Conservation (phyloP, 495 filamentous ascomycete species). For the Penicillium coffeae region DNA sequence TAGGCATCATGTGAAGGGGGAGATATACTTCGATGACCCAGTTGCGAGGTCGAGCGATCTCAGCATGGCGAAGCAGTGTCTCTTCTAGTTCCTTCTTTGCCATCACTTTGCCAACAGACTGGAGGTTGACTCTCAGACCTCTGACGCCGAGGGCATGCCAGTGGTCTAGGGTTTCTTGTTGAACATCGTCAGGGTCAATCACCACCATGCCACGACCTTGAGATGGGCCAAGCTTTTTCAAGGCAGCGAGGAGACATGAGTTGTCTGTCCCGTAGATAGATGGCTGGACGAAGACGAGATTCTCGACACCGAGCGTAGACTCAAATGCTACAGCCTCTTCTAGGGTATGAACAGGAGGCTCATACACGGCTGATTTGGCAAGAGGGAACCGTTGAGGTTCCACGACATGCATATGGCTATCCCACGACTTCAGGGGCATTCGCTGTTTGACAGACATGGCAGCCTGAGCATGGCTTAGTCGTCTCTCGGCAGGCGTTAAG, state of each 20-base stretch:
- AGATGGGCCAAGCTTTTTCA: constrained; percentile 34
- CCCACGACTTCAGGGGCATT: constrained; percentile 42
- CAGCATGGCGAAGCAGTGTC: constrained; percentile 39
- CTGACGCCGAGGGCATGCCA: constrained; percentile 50
- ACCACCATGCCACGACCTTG: constrained; percentile 49
- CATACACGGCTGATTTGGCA: constrained; percentile 33
- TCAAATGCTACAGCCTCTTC: constrained; percentile 40
- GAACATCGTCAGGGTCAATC: constrained; percentile 39
- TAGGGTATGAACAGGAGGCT: constrained; percentile 34
- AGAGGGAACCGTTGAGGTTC: constrained; percentile 41
- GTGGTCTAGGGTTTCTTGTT: constrained; percentile 29
- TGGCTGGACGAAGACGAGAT: constrained; percentile 49
- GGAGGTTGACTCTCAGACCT: constrained; percentile 49
- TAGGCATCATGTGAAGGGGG: constrained; percentile 35
- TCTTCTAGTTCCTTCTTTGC: constrained; percentile 29
- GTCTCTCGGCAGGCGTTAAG: constrained; percentile 7
- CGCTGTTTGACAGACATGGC: constrained; percentile 17
- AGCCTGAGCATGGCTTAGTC: constrained; percentile 8
- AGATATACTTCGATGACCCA: constrained; percentile 51
- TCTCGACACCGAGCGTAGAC: constrained; percentile 34
- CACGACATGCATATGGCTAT: constrained; percentile 53
- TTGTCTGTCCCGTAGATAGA: constrained; percentile 52
- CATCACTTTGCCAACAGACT: constrained; percentile 39
- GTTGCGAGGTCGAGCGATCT: constrained; percentile 37
- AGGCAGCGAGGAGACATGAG: constrained; percentile 47